Percentiles rank a stretch among this genome's conserved stretches.
phyloP scores from a whole-genome alignment of 2,329 filamentous ascomycete species.

The Cordyceps fumosorosea region DNA sequence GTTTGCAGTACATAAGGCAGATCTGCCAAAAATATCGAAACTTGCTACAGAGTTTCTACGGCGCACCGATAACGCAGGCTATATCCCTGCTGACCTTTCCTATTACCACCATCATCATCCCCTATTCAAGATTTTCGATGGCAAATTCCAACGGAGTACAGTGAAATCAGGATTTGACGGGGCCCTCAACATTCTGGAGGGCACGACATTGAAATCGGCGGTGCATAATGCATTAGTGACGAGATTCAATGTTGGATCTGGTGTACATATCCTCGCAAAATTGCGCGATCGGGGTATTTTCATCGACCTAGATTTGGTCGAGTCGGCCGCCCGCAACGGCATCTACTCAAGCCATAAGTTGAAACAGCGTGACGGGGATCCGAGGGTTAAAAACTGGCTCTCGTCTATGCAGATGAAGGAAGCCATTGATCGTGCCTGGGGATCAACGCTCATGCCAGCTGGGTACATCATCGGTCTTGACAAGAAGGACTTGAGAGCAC shows the following conservation, averaged over 20 bases:
- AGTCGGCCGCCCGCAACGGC: slow-evolving; percentile 22
- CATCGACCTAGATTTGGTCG: slow-evolving; percentile 27
- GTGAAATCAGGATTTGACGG: slow-evolving; percentile 41
- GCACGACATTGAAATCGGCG: neutral
- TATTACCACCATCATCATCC: slow-evolving; percentile 38
- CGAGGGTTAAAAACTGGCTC: slow-evolving; percentile 26
- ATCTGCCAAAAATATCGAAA: slow-evolving; percentile 30
- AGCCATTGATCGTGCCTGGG: slow-evolving; percentile 7
- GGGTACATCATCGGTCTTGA: neutral
- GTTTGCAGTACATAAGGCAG: slow-evolving; percentile 37
- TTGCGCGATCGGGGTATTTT: slow-evolving; percentile 30
- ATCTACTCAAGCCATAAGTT: slow-evolving; percentile 25
- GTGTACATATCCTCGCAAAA: slow-evolving; percentile 29
- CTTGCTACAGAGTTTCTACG: neutral
- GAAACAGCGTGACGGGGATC: slow-evolving; percentile 21
- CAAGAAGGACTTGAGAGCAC: neutral
- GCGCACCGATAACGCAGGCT: neutral
- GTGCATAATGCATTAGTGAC: slow-evolving; percentile 10
- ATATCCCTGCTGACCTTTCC: slow-evolving; percentile 35
- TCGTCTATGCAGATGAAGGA: slow-evolving; percentile 15
- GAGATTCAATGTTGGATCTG: slow-evolving; percentile 29
- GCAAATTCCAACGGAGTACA: slow-evolving; percentile 32
- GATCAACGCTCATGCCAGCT: neutral
- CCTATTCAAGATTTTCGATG: slow-evolving; percentile 38
- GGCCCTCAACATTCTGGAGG: slow-evolving; percentile 17